phyloP scores from a whole-genome alignment of 179 eudicot species.

The Spinacia oleracea region DNA sequence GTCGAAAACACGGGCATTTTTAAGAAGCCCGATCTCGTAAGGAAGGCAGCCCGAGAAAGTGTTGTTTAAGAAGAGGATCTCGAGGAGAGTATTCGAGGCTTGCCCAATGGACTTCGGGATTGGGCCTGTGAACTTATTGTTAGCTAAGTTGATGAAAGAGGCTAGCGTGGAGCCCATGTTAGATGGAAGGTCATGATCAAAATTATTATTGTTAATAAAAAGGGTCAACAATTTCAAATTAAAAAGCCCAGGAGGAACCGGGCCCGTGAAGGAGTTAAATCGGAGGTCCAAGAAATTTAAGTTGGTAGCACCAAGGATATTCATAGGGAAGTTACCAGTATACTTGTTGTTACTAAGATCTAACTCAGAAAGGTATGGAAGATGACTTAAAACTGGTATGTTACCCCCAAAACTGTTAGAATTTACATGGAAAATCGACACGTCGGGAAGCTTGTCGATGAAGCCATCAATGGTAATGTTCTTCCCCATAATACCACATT shows the following conservation, averaged over 20 bases:
- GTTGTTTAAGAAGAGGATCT: slow-evolving; percentile 46
- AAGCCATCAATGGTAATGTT: slow-evolving; percentile 27
- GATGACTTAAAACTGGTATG: slow-evolving; percentile 26
- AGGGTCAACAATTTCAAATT: slow-evolving; percentile 24
- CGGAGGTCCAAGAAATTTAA: slow-evolving; percentile 47
- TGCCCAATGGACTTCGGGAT: slow-evolving; percentile 46
- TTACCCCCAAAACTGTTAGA: slow-evolving; percentile 39
- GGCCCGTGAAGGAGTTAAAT: slow-evolving; percentile 42
- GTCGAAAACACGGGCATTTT: slow-evolving; percentile 39
- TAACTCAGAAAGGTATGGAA: slow-evolving; percentile 38
- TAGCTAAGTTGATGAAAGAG: slow-evolving; percentile 41
- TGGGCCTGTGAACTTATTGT: slow-evolving; percentile 42
- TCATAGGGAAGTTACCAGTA: slow-evolving; percentile 29
- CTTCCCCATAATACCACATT: slow-evolving; percentile 24
- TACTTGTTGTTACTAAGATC: slow-evolving; percentile 50
- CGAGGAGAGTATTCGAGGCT: slow-evolving; percentile 29
- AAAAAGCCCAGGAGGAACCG: slow-evolving; percentile 41
- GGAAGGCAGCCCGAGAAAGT: slow-evolving; percentile 54
- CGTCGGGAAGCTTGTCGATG: slow-evolving; percentile 32
- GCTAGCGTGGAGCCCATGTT: slow-evolving; percentile 38
- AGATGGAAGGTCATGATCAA: slow-evolving; percentile 33
- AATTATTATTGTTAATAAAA: slow-evolving; percentile 49
- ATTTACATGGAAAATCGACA: slow-evolving; percentile 47
- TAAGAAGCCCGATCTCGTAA: slow-evolving; percentile 43
- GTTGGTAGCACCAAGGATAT: slow-evolving; percentile 24